phyloP scores from a whole-genome alignment of 192 early-diverging fungal genomes.

The Mortierella alpina region DNA sequence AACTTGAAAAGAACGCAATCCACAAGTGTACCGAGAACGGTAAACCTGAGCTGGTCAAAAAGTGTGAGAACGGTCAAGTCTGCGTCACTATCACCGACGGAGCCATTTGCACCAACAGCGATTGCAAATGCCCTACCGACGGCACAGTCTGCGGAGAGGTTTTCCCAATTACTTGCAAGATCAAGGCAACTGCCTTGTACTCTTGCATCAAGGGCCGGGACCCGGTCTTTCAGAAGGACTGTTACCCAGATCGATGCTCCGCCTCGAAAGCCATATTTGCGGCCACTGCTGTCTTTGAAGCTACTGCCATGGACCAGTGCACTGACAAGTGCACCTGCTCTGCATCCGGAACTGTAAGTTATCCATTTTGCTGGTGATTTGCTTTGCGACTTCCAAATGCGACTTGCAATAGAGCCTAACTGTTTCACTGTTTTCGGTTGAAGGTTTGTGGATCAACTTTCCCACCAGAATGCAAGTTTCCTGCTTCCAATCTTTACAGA shows the following conservation, averaged over 20 bases:
- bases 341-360: neutral
- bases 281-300: conserved; percentile 5
- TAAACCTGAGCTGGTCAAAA: neutral
- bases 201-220: conserved; percentile 5
- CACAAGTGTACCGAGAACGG: conserved; percentile 1
- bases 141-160: conserved; percentile 16
- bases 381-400: neutral
- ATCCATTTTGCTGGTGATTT: neutral
- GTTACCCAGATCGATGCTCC: neutral
- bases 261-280: conserved; percentile 2
- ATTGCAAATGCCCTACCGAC: conserved; percentile 10
- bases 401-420: neutral
- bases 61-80: neutral
- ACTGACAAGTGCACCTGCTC: conserved; percentile 1
- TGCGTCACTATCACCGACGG: conserved; percentile 17
- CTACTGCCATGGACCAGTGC: neutral
- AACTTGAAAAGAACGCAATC: conserved; percentile 1
- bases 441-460: conserved; percentile 4
- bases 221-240: neutral
- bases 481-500: neutral
- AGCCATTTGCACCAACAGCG: conserved; percentile 1
- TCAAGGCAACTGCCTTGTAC: neutral
- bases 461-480: neutral
- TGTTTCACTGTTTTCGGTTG: neutral
- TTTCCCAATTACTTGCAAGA: conserved; percentile 2